Evolutionary conservation across 1,284 basidiomycete genomes (phyloP).

Genomic region (Marasmius fiardii): DNA sequence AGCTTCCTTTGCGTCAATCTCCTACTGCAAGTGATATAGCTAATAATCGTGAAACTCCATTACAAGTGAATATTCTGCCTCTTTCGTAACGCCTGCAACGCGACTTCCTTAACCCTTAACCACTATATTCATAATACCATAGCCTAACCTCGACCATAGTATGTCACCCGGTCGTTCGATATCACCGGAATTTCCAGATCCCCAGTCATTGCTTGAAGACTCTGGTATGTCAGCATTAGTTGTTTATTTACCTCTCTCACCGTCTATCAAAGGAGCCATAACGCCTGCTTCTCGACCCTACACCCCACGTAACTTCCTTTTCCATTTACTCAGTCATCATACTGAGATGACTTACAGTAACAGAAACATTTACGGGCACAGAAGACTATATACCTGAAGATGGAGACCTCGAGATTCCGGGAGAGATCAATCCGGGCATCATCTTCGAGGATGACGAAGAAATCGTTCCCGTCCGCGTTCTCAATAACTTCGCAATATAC

Average conservation of each 20-base stretch:
- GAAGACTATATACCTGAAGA: slow-evolving; percentile 15
- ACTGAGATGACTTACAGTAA: background rate
- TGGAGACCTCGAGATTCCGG: slow-evolving; percentile 29
- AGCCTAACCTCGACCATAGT: too few relatives aligned
- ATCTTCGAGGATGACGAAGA: slow-evolving; percentile 35
- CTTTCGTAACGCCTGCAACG: background rate
- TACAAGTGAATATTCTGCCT: background rate
- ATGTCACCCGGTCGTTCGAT: too few relatives aligned
- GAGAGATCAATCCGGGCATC: slow-evolving; percentile 25
- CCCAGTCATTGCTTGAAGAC: too few relatives aligned
- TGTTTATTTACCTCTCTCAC: too few relatives aligned
- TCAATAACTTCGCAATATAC: slow-evolving; percentile 51
- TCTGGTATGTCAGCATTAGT: too few relatives aligned
- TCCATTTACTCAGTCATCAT: background rate
- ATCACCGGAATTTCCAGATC: too few relatives aligned
- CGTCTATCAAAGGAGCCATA: too few relatives aligned
- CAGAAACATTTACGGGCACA: background rate
- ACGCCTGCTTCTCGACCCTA: too few relatives aligned
- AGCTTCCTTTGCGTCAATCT: background rate
- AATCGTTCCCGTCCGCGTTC: slow-evolving; percentile 32
- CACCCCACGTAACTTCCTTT: background rate
- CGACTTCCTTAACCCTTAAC: background rate
- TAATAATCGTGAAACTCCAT: background rate
- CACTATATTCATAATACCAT: background rate
- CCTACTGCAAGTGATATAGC: background rate